Evolutionary conservation across 2,329 filamentous ascomycete species (phyloP).

Genomic region (Trichoderma semiorbis): DNA sequence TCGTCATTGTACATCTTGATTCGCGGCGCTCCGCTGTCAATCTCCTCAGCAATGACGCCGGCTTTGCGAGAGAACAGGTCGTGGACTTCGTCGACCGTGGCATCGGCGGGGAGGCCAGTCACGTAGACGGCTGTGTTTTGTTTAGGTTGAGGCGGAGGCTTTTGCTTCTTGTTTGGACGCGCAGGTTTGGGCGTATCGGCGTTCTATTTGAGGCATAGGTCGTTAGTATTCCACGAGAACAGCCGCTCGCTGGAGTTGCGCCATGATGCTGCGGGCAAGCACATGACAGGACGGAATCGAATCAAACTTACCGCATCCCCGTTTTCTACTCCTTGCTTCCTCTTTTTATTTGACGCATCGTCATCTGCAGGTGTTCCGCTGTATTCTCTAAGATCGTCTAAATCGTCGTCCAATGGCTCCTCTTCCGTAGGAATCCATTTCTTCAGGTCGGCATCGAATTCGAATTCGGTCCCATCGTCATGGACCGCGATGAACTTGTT

Average conservation of each 20-base stretch:
- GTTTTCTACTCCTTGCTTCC: conserved; percentile 39
- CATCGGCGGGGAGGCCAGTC: conserved; percentile 78
- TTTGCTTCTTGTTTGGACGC: conserved; percentile 45
- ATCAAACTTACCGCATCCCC: conserved; percentile 41
- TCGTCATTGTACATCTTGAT: conserved; percentile 91
- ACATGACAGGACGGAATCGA: neutral
- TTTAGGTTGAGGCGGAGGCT: conserved; percentile 48
- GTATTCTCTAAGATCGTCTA: conserved; percentile 35
- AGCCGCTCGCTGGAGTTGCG: neutral
- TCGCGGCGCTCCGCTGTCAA: conserved; percentile 79
- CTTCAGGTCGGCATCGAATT: conserved; percentile 68
- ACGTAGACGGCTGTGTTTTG: conserved; percentile 92
- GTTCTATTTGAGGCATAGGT: conserved; percentile 20
- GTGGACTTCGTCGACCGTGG: conserved; percentile 74
- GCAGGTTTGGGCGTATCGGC: conserved; percentile 34
- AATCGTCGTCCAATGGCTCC: conserved; percentile 36
- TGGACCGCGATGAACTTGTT: conserved; percentile 80
- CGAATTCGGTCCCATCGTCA: conserved; percentile 79
- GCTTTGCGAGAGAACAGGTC: conserved; percentile 79
- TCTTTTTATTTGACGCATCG: conserved; percentile 36
- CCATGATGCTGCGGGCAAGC: neutral
- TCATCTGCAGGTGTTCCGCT: conserved; percentile 25
- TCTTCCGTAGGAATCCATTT: conserved; percentile 70
- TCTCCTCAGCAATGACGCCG: conserved; percentile 90
- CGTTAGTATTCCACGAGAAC: neutral